Base-by-base conservation (phyloP, 176 grass and related monocot species). In the Raddia distichophylla region DNA sequence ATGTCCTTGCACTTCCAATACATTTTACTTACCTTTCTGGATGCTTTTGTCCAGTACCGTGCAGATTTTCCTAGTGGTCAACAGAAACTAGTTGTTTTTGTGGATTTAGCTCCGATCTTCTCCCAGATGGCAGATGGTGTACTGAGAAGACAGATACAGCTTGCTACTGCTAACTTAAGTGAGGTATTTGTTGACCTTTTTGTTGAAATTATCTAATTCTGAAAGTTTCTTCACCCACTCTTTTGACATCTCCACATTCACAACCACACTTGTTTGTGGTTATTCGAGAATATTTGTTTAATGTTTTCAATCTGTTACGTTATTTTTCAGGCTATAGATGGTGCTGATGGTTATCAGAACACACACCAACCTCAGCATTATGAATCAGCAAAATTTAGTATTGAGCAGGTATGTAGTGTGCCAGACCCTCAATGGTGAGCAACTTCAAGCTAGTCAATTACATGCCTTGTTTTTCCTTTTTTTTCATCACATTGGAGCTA, bases 341-440 rank as follows among this genome's bases (percentile, higher is more conserved):
- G 95, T 2, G 88, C 92, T 87, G 88, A 91, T 77, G 90, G 92
- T 64, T 98, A 95, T 82, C 92, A 98, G 73, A 98, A 98, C 57
- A 98, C 95, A 16, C 92, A 95, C 67, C 86, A 91, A 84, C 64
- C 90, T 83, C 90, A 93, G 76, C 81, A 93, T 58, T 98, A 93
- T 13, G 82, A 90, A 70, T 94, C 81, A 14, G 90, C 92, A 82
- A 98, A 90, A 64, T 98, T 93, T 77, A 93, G 90, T 72, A 82
- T 95, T 78, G 92, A 95, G 79, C 95, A 98, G 92, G 95, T 98
- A 69, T 58, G 8, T 62, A 53, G 44, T 82, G 44, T 82, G 71
- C 55, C 47, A 71, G 63, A 71, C 77, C 40, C 49, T 71, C 20
- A 64, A 27, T 12, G 4, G 0, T 56, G 17, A 54, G 35, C 40